Percentiles rank a stretch among this genome's conserved stretches.
Evolutionary conservation across 108 stramenopile genomes (phyloP).

Genomic region (Schizochytrium sp.): DNA sequence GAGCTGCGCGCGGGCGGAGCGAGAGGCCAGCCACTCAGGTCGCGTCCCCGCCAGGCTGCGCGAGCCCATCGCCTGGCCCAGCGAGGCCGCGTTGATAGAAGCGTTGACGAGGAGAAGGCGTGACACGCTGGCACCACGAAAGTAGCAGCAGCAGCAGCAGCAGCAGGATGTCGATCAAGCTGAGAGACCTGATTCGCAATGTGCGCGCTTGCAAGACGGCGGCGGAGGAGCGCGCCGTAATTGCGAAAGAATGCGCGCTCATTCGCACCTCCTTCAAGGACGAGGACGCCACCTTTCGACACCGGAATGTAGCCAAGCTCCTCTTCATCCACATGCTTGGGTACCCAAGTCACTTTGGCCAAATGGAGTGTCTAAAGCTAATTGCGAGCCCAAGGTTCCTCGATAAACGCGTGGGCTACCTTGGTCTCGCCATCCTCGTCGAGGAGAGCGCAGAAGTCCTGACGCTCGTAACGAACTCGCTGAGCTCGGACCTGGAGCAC

Average conservation of each 20-base stretch:
- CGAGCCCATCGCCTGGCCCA: too few species aligned
- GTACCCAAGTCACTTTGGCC: constrained; percentile 98
- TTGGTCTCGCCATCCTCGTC: constrained; percentile 60
- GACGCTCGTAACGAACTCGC: constrained; percentile 66
- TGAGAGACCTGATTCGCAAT: constrained; percentile 95
- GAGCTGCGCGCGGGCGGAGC: too few species aligned
- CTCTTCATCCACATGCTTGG: constrained; percentile 99
- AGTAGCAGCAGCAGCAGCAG: too few species aligned
- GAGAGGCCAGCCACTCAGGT: too few species aligned
- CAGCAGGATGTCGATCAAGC: constrained; percentile 74
- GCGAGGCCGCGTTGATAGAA: too few species aligned
- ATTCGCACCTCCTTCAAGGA: constrained; percentile 97
- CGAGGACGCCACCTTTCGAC: constrained; percentile 74
- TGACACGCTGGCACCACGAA: too few species aligned
- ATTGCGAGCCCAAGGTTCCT: constrained; percentile 92
- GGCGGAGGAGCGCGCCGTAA: constrained; percentile 95
- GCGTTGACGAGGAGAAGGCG: too few species aligned
- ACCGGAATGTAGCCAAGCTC: constrained; percentile 96
- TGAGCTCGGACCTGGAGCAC: background rate
- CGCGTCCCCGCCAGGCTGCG: too few species aligned
- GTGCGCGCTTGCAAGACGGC: constrained; percentile 99
- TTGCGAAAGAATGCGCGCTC: constrained; percentile 93
- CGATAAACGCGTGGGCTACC: constrained; percentile 91
- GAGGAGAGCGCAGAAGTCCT: constrained; percentile 95
- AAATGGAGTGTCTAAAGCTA: constrained; percentile 96